phyloP scores from a whole-genome alignment of 768 basidiomycete species.

The Pholiota microspora region DNA sequence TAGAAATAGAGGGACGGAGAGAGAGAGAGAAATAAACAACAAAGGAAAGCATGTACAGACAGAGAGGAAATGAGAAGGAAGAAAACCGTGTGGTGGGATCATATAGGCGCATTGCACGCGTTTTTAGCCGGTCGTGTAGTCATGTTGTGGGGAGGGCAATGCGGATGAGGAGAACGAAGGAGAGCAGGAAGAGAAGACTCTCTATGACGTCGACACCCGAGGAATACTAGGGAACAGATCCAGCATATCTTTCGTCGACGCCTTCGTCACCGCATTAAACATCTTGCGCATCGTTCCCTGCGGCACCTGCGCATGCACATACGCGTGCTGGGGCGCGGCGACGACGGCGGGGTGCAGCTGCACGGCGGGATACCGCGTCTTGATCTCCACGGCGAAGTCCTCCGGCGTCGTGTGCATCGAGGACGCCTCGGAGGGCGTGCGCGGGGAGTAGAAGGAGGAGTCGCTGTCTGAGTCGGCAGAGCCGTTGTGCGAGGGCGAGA shows the following conservation, averaged over 20 bases:
- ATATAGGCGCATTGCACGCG: not conserved
- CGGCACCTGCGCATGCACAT: constrained; percentile 1
- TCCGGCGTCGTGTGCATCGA: constrained; percentile 24
- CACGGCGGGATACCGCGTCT: constrained; percentile 12
- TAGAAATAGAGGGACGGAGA: not conserved
- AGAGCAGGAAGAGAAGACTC: not conserved
- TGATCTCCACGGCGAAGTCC: not conserved
- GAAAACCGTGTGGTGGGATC: not conserved
- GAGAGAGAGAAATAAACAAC: not conserved
- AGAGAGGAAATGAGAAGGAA: not conserved
- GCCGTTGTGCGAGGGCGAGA: constrained; percentile 28
- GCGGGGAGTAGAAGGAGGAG: constrained; percentile 23
- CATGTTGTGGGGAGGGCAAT: not conserved
- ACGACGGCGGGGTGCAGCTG: constrained; percentile 1
- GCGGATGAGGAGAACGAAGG: not conserved
- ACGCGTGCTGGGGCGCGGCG: constrained; percentile 6
- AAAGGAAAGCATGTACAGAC: not conserved
- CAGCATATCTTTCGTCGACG: constrained; percentile 42
- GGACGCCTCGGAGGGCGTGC: constrained; percentile 19
- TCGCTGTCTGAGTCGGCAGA: constrained; percentile 11
- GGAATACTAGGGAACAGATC: constrained; percentile 47
- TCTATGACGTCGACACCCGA: constrained; percentile 24
- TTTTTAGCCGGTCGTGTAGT: not conserved
- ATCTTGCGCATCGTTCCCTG: constrained; percentile 17
- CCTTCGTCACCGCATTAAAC: constrained; percentile 23